These are phyloP conservation scores for Bipolaris zeicola DNA, from an alignment of 2,329 filamentous ascomycete genomes.

Conservation along the genomic window DNA sequence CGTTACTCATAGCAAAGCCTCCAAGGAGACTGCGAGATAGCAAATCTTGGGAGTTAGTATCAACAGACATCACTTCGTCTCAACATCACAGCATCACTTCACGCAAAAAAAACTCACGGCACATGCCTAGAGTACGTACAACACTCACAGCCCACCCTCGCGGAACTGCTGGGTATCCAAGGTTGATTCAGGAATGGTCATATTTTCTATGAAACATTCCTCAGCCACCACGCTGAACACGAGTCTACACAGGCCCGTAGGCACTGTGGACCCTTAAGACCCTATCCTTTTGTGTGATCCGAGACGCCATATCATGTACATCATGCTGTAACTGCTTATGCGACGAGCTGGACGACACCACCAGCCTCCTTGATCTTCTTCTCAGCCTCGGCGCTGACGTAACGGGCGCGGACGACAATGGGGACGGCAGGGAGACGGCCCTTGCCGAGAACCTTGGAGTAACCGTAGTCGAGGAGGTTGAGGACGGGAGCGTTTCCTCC, in stretches of 20 bases:
- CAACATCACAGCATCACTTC: slow-evolving; percentile 7
- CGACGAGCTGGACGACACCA: slow-evolving; percentile 93
- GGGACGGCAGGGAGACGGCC: slow-evolving; percentile 92
- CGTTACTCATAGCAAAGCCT: not conserved
- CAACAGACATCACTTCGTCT: not conserved
- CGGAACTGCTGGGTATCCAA: slow-evolving; percentile 7
- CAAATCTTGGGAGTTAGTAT: not conserved
- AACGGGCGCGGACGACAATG: slow-evolving; percentile 91
- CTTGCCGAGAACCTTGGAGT: slow-evolving; percentile 99
- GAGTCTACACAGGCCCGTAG: slow-evolving; percentile 28
- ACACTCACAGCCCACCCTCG: not conserved
- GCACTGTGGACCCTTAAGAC: slow-evolving; percentile 38
- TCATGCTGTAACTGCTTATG: slow-evolving; percentile 60
- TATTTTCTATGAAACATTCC: slow-evolving; percentile 54
- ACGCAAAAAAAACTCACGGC: not conserved
- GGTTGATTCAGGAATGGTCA: slow-evolving; percentile 60
- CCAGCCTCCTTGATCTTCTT: slow-evolving; percentile 98
- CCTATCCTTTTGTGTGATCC: slow-evolving; percentile 32
- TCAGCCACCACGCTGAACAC: slow-evolving; percentile 58
- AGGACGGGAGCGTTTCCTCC: slow-evolving; percentile 94
- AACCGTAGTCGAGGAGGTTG: slow-evolving; percentile 95
- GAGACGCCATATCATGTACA: slow-evolving; percentile 37
- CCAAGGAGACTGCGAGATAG: not conserved
- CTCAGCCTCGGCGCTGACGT: slow-evolving; percentile 95
- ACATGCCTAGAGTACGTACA: not conserved